Evolutionary conservation across 2,329 filamentous ascomycete genomes (phyloP), one percentile per base, ranked within the genome.

Genomic region (Fusarium veterinarium): DNA sequence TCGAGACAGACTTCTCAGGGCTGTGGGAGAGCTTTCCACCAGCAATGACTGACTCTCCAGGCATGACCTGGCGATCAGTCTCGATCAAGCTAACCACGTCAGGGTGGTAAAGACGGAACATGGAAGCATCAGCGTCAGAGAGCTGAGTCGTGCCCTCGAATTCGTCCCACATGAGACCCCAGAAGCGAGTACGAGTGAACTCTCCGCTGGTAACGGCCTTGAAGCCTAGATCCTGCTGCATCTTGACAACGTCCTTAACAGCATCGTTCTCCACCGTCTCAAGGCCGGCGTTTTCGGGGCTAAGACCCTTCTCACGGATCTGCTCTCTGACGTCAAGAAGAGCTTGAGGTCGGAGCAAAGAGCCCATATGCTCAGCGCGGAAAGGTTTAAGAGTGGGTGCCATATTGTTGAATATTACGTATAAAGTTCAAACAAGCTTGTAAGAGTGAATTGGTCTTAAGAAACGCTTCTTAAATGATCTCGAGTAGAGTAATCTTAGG

Each of bases 321-420:
- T 76, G 67, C 62, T 78, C 73, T 64, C 80, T 75, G 42, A 77
- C 75, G 38, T 80, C 75, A 13, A 81, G 79, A 13, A 81, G 79
- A 28, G 72, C 67, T 67, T 91, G 83, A 11, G 92, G 92, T n/a
- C 92, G 90, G 46, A 94, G 88, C 37, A 94, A 85, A 19, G 91
- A 93, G 75, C 92, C 92, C 76, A 93, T 86, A 76, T 94, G 92
- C 85, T 94, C 92, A 55, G 92, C 92, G 76, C 92, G 88, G 85
- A 93, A 94, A 37, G 92, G 92, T 25, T 84, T 84, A 2, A 72
- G 60, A 25, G 67, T 38, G 30, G 66, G 35, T 2, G 61, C 44
- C 76, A 78, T 78, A 14, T 40, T 64, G 35, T 8, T n/a, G 14
- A 23, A 30, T 57, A 31, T 44, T 38, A 20, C 6, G 16, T 35